Evolutionary conservation across 2,329 filamentous ascomycete genomes (phyloP).

Genomic region (Sporothrix luriei): DNA sequence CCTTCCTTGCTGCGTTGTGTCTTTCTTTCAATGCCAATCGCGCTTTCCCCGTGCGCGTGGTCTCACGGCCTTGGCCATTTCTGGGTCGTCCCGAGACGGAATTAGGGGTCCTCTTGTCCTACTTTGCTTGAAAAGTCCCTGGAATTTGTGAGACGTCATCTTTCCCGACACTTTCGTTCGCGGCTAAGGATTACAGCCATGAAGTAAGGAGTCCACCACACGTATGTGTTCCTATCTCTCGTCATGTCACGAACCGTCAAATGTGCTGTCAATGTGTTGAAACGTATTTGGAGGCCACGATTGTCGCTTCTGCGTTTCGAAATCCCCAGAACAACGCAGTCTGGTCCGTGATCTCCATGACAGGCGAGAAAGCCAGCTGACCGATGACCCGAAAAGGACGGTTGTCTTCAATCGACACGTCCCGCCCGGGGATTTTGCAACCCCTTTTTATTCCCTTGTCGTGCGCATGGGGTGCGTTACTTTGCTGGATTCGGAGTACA

Average conservation of each 20-base stretch:
- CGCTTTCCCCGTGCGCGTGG: constrained; percentile 6
- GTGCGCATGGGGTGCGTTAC: background rate
- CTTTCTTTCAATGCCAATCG: background rate
- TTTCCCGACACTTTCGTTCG: background rate
- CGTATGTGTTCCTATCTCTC: background rate
- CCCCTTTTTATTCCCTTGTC: background rate
- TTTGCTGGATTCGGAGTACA: background rate
- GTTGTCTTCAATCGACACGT: background rate
- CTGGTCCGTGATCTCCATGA: constrained; percentile 24
- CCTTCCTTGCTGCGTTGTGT: background rate
- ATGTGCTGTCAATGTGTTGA: constrained; percentile 12
- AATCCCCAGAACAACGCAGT: constrained; percentile 12
- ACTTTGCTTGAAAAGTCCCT: background rate
- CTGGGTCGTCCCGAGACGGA: constrained; percentile 25
- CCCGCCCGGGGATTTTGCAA: constrained; percentile 10
- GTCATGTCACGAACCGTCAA: background rate
- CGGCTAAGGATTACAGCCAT: background rate
- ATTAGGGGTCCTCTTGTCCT: constrained; percentile 18
- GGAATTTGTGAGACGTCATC: background rate
- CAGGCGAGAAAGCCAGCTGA: background rate
- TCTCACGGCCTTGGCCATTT: constrained; percentile 1
- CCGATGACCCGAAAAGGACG: background rate
- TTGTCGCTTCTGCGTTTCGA: constrained; percentile 31
- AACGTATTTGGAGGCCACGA: constrained; percentile 21
- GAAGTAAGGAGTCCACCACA: too few relatives aligned